Conservation (phyloP, 1,284 basidiomycete genomes). For the Cryptococcus sp. region DNA sequence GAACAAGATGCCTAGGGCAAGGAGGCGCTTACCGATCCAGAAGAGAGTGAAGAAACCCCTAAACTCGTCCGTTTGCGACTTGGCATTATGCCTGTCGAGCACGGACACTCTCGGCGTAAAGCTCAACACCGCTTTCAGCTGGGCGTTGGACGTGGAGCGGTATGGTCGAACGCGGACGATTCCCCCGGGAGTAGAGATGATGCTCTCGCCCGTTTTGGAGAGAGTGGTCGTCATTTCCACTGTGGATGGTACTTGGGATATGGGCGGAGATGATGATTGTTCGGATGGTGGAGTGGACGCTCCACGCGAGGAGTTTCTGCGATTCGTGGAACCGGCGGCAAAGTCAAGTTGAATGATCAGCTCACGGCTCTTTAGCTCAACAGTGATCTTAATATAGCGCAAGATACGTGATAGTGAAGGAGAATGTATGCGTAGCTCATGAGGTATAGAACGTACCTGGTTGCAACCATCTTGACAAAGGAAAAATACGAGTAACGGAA, state of each 20-base stretch:
- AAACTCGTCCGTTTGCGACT: conserved; percentile 77
- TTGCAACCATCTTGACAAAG: no score
- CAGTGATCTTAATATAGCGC: no score
- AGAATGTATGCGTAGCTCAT: no score
- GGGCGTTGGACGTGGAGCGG: conserved; percentile 42
- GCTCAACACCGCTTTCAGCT: conserved; percentile 65
- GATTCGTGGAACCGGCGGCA: no score
- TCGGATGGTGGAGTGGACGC: no score
- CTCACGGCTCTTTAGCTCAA: no score
- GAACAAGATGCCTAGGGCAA: background rate
- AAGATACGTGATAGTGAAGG: background rate
- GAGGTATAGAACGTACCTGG: no score
- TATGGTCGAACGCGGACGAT: conserved; percentile 47
- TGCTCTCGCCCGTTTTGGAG: conserved; percentile 30
- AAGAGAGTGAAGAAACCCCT: conserved; percentile 92
- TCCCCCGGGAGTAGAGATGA: conserved; percentile 45
- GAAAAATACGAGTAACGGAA: background rate
- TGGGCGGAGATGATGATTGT: no score
- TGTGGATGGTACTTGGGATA: background rate
- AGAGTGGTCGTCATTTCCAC: conserved; percentile 38
- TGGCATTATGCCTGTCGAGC: conserved; percentile 78
- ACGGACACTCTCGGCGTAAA: conserved; percentile 80
- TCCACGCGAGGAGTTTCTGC: no score
- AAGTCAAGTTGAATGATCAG: no score
- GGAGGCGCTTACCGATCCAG: conserved; percentile 60